Conservation (phyloP, 1,139 yeast genomes). For the Yueomyces sp. region DNA sequence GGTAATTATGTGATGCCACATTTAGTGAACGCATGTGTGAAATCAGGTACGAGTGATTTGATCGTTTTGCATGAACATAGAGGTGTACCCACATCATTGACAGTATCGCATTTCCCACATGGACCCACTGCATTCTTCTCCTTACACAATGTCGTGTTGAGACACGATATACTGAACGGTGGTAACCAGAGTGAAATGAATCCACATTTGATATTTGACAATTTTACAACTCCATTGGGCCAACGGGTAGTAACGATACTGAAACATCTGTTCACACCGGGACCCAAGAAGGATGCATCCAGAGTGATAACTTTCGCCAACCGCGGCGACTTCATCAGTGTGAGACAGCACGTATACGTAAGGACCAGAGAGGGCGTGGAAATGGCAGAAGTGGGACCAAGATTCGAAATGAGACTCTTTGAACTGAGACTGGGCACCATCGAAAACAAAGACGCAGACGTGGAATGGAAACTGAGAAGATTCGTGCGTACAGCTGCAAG, state of each 20-base stretch:
- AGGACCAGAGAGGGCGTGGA: constrained; percentile 82
- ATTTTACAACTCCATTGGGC: constrained; percentile 76
- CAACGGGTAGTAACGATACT: constrained; percentile 67
- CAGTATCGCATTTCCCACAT: constrained; percentile 91
- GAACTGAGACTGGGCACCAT: constrained; percentile 82
- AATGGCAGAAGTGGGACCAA: constrained; percentile 93
- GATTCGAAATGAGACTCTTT: constrained; percentile 90
- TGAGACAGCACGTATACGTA: constrained; percentile 90
- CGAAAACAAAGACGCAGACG: constrained; percentile 94
- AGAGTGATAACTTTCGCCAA: constrained; percentile 88
- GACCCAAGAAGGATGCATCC: constrained; percentile 80
- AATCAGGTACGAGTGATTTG: constrained; percentile 68
- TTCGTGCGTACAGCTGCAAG: constrained; percentile 91
- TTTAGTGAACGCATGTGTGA: constrained; percentile 71
- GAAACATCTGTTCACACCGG: constrained; percentile 91
- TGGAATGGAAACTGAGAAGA: constrained; percentile 90
- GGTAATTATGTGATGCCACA: constrained; percentile 86
- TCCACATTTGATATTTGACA: constrained; percentile 90
- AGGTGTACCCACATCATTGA: constrained; percentile 92
- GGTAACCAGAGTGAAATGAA: constrained; percentile 87
- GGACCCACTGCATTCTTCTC: constrained; percentile 96
- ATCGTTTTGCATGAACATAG: constrained; percentile 88
- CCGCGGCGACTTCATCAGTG: constrained; percentile 81
- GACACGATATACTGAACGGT: constrained; percentile 80
- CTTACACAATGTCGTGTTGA: constrained; percentile 81